Conservation (phyloP, 2,329 filamentous ascomycete species). For the Alternaria angustiovoidea region DNA sequence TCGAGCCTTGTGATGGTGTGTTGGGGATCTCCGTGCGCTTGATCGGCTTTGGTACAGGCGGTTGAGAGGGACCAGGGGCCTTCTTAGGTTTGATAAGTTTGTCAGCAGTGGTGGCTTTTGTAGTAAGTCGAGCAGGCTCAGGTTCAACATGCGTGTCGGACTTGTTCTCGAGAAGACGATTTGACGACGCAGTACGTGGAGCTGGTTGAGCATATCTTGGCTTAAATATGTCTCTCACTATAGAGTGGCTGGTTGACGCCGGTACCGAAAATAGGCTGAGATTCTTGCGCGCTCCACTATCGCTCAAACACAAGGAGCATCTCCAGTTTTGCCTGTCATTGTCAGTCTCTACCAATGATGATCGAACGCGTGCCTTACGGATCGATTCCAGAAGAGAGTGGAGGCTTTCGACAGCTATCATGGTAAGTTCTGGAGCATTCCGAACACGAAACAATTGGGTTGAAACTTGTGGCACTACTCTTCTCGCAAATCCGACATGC, state of each 20-base stretch:
- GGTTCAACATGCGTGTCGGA: neutral
- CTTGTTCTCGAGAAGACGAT: neutral
- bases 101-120: neutral
- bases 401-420: conserved; percentile 44
- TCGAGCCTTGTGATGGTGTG: conserved; percentile 26
- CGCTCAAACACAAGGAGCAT: conserved; percentile 23
- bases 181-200: neutral
- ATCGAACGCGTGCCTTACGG: conserved; percentile 13
- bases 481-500: conserved; percentile 45
- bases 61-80: neutral
- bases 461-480: conserved; percentile 26
- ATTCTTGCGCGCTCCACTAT: neutral
- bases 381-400: conserved; percentile 14
- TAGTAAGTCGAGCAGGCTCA: neutral
- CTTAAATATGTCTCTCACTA: conserved; percentile 8
- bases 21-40: conserved; percentile 20
- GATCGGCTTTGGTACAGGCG: neutral
- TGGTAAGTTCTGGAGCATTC: conserved; percentile 48
- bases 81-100: neutral
- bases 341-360: conserved; percentile 10
- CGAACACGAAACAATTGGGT: conserved; percentile 44
- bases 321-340: conserved; percentile 19
- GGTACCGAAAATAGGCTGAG: neutral
- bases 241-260: neutral
- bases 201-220: neutral